Base-by-base conservation (phyloP, 257 asterid species). In the Ligustrum vulgare region DNA sequence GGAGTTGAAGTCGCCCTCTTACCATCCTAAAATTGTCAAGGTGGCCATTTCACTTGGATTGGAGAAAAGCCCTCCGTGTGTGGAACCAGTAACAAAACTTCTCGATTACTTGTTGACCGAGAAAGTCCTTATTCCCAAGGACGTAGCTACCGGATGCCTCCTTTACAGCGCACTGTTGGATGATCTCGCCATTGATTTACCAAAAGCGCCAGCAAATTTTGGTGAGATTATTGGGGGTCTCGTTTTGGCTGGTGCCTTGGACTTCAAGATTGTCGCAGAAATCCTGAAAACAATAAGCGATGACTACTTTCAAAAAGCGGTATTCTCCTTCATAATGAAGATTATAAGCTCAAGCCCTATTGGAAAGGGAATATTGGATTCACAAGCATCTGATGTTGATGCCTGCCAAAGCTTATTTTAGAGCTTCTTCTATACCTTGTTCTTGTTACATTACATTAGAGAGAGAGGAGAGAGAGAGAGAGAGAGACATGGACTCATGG, bases 121-220 rank as follows among this genome's bases (percentile, higher is more conserved):
- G 84, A 86, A 87, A 71, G 45, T 90, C 72, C 28, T 95, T 18
- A 82, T 63, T 3, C 35, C 80, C 1, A 76, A 8, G 32, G 96
- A 93, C 71, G 73, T 91, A 25, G 70, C 20, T 12, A 39, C 83
- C 0, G 99, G 98, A n/a, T 89, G 85, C 45, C 74, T 82, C 32
- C 76, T 34, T 5, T 95, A 86, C 34, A 93, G 94, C 0, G 84
- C 82, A 1, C 7, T 80, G 67, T 77, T 93, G 78, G 98, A 89
- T 78, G 99, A 95, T 73, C 86, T 95, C 0, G 96, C 93, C 73
- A 91, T 95, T 31, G 99, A 95, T 79, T 79, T 95, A 31, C 99
- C 99, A 2, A 95, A 84, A 78, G 97, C 99, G 0, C 99, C 99
- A 0, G 77, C 83, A 15, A 80, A 39, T 76, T 93, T 93, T 35